Evolutionary conservation across 176 grass and related monocot genomes (phyloP), one percentile per base, ranked within the genome.

Genomic region (Paspalum notatum): DNA sequence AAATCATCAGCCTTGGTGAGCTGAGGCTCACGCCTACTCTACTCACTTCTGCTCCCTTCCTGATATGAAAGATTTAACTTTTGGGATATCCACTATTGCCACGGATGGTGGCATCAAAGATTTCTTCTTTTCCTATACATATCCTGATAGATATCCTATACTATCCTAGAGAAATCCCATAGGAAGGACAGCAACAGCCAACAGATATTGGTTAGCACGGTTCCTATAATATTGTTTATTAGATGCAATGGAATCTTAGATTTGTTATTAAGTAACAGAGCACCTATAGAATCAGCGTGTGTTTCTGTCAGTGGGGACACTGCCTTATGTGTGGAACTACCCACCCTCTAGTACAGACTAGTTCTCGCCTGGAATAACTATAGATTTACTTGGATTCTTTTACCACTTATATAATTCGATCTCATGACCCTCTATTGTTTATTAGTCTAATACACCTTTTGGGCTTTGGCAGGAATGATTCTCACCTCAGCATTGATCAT

Each of bases 401-500:
- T 32, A 32, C 32, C 32, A 32, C 32, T 32, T 32, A 32, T 32
- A 32, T 3, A 32, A 32, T 32, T 32, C 32, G 32, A 32, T 4
- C 13, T n/a, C 38, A 66, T 68, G 11, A 15, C 8, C 12, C n/a
- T 27, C 21, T 32, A 32, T 32, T 32, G 3, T 32, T 32, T 32
- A 32, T 32, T 32, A 32, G 32, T 3, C 22, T 24, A 25, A 60
- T 14, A 26, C 21, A 21, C 45, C 22, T 13, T 60, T 60, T 25
- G 57, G 22, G 11, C 11, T 60, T 21, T 74, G 56, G 8, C 85
- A 93, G 91, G 87, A 13, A 85, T 88, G 91, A 90, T 93, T 72
- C 66, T 93, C 47, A 59, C 91, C 2, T 93, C 88, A 0, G 81
- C 91, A 40, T 54, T 90, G 77, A 88, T 93, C 72, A 88, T 93